Evolutionary conservation across 306 rosid genomes (phyloP), one percentile per base, ranked within the genome.

Genomic region (Gastrolobium villosum): DNA sequence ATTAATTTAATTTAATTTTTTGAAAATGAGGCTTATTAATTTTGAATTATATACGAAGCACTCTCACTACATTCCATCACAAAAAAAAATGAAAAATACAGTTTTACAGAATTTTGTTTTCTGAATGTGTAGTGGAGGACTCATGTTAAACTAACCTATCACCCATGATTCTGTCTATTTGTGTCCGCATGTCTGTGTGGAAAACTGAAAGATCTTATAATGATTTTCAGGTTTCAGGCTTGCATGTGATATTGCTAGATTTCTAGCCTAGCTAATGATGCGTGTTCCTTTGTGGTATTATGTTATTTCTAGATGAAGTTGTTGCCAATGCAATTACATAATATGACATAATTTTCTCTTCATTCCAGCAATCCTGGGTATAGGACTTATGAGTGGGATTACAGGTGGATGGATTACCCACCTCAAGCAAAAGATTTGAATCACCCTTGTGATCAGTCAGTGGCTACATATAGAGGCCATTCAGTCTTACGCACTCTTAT

Each of bases 401-500:
- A 92, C 79, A 89, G 98, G 84, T 88, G 98, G 97, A 92, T 89
- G 98, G 98, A 92, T 70, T 95, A 95, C 77, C 99, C 98, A 13
- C 85, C 82, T 5, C 88, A 84, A 77, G 88, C 94, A 65, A 88
- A 78, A 75, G 80, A 84, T 26, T 32, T 79, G 83, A 89, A 79
- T 61, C 99, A 95, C 63, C 92, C 98, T 13, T 41, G 74, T 77
- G 99, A 95, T 87, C 94, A 83, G 32, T 95, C 98, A 14, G 87
- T 95, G 68, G 84, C 93, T 70, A 88, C 99, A 10, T 95, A 95
- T 80, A 83, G 91, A 86, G 99, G 98, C 57, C 99, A 95, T 73
- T 89, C 98, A 0, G 97, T 95, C 83, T 81, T 95, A 68, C 85
- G 92, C 36, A 92, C 98, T n/a, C 97, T 95, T 37, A 85, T 95